These are phyloP conservation scores for Clitopilus passeckerianus DNA, from an alignment of 768 basidiomycete genomes.

Conservation along the genomic window DNA sequence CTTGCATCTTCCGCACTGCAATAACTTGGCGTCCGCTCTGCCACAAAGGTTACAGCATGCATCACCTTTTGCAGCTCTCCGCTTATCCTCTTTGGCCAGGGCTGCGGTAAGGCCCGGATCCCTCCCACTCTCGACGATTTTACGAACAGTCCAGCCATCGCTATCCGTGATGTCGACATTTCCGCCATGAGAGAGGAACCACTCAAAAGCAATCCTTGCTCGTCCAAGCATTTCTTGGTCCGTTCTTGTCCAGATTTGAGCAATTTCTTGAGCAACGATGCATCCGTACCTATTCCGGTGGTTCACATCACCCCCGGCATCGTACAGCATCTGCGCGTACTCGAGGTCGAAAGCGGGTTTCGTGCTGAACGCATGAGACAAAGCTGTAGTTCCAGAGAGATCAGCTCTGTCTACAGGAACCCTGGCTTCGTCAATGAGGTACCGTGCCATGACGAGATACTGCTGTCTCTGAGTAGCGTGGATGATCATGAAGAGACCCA, in stretches of 20 bases:
- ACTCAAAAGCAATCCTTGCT: conserved; percentile 24
- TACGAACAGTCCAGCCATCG: conserved; percentile 27
- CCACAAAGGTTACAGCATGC: conserved; percentile 30
- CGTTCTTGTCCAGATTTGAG: conserved; percentile 19
- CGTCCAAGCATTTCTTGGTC: conserved; percentile 15
- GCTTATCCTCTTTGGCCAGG: conserved; percentile 24
- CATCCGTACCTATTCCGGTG: conserved; percentile 33
- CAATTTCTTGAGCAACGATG: conserved; percentile 33
- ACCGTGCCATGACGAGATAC: conserved; percentile 26
- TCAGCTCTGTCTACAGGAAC: conserved; percentile 33
- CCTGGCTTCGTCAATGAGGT: conserved; percentile 24
- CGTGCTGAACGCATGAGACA: conserved; percentile 35
- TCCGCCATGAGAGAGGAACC: conserved; percentile 38
- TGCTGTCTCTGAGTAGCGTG: conserved; percentile 10
- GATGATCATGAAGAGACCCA: conserved; percentile 25
- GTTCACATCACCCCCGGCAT: conserved; percentile 38
- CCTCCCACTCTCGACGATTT: conserved; percentile 7
- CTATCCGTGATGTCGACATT: conserved; percentile 33
- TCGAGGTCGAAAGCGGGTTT: conserved; percentile 35
- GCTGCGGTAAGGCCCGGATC: conserved; percentile 11
- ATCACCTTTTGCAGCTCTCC: conserved; percentile 18
- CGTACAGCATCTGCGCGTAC: conserved; percentile 34
- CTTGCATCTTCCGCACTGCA: conserved; percentile 29
- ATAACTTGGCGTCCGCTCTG: conserved; percentile 18
- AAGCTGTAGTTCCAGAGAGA: conserved; percentile 33